Conservation (phyloP, 495 filamentous ascomycete genomes). For the Eremomyces bilateralis region DNA sequence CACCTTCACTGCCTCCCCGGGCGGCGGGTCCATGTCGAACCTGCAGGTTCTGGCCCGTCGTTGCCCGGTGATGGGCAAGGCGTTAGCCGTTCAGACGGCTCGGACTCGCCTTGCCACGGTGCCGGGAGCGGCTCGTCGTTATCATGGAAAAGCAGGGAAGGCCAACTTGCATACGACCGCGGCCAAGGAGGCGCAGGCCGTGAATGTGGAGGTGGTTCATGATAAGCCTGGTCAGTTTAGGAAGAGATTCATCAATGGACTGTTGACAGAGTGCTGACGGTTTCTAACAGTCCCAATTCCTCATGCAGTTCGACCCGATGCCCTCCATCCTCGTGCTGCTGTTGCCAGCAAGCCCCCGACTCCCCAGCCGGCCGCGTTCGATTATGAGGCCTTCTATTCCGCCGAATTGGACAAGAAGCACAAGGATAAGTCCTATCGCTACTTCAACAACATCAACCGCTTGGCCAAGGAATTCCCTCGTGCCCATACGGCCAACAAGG, state of each 20-base stretch:
- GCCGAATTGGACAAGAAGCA: conserved; percentile 90
- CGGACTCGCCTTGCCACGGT: conserved; percentile 26
- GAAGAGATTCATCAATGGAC: conserved; percentile 1
- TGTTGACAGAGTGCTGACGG: no score
- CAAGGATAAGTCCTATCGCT: conserved; percentile 97
- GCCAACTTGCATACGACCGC: conserved; percentile 65
- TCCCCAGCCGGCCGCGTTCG: conserved; percentile 37
- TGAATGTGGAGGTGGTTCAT: conserved; percentile 39
- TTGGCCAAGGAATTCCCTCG: conserved; percentile 89
- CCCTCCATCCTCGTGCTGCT: no score
- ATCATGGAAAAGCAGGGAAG: conserved; percentile 29
- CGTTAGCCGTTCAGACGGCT: conserved; percentile 70
- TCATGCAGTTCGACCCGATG: no score
- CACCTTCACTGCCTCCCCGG: conserved; percentile 41
- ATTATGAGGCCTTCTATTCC: conserved; percentile 82
- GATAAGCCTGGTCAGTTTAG: no score
- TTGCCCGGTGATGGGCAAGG: conserved; percentile 98
- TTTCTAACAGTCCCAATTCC: conserved; percentile 8
- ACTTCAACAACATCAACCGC: conserved; percentile 99
- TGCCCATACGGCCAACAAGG: conserved; percentile 66
- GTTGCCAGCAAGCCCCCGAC: conserved; percentile 11
- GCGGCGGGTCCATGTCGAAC: conserved; percentile 89
- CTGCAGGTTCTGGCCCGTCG: conserved; percentile 83
- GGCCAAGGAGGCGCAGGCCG: conserved; percentile 45
- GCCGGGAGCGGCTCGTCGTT: conserved; percentile 19